These are phyloP conservation scores for Ciborinia camelliae DNA, from an alignment of 2,329 filamentous ascomycete genomes.

Conservation along the genomic window DNA sequence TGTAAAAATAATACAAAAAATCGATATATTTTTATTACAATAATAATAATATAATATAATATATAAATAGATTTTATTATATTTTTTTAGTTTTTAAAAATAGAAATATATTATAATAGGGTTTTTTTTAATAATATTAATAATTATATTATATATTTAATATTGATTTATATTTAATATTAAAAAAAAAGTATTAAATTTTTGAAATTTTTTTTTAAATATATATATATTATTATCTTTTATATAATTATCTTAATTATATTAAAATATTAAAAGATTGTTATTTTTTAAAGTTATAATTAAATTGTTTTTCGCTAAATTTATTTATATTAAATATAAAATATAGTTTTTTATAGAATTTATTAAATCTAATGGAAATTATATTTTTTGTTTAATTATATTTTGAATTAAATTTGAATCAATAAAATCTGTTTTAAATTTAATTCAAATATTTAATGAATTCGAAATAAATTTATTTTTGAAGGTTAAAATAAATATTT, in stretches of 20 bases:
- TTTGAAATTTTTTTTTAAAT: not conserved
- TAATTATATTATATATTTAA: not conserved
- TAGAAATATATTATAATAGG: not conserved
- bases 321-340: not conserved
- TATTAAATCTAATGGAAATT: no score
- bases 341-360: not conserved
- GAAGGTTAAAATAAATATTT: not conserved
- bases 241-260: not conserved
- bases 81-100: not conserved
- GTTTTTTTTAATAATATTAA: not conserved
- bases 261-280: not conserved
- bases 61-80: not conserved
- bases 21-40: not conserved
- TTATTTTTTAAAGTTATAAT: not conserved
- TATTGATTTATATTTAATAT: not conserved
- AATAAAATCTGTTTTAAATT: not conserved
- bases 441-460: not conserved
- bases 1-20: not conserved
- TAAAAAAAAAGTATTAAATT: not conserved
- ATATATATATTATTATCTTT: no score
- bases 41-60: not conserved
- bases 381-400: no score
- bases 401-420: no score
- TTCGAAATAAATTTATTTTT: not conserved
- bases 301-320: not conserved